Percentiles rank a stretch among this genome's conserved stretches.
Evolutionary conservation across 1,139 yeast genomes (phyloP).

Genomic region (Taiozyma sp.): DNA sequence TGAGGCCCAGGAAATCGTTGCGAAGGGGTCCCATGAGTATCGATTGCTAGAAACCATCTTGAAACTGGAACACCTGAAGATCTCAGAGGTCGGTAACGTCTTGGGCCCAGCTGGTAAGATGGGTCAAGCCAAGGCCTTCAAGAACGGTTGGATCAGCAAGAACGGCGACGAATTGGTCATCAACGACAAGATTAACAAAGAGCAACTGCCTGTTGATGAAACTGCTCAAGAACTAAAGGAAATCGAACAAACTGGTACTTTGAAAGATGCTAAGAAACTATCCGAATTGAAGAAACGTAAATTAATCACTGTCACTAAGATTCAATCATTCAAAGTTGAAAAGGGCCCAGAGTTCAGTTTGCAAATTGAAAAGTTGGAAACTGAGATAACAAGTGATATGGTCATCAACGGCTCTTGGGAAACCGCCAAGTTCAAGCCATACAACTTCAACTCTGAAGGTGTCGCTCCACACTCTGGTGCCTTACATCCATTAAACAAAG

Average conservation of each 20-base stretch:
- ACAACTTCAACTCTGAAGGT: conserved; percentile 95
- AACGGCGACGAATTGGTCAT: conserved; percentile 76
- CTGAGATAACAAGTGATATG: conserved; percentile 95
- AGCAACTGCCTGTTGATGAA: conserved; percentile 50
- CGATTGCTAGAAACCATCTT: conserved; percentile 75
- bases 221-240: conserved; percentile 61
- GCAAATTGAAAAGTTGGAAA: conserved; percentile 75
- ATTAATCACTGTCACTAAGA: conserved; percentile 65
- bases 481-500: conserved; percentile 92
- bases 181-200: conserved; percentile 35
- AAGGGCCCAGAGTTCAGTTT: conserved; percentile 85
- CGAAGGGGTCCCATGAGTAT: conserved; percentile 85
- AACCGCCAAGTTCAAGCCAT: conserved; percentile 81
- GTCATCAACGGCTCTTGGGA: conserved; percentile 76
- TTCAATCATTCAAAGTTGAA: conserved; percentile 64
- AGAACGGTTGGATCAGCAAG: conserved; percentile 92
- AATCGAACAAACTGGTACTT: conserved; percentile 50
- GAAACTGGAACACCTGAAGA: conserved; percentile 73
- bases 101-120: conserved; percentile 81
- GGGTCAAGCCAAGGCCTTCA: conserved; percentile 98
- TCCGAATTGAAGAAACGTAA: conserved; percentile 92
- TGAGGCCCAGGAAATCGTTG: conserved; percentile 78
- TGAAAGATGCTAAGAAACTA: conserved; percentile 59
- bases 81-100: conserved; percentile 70
- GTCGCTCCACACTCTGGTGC: conserved; percentile 84